Base-by-base conservation (phyloP, 495 filamentous ascomycete species). In the Hypoxylon crocopeplum region DNA sequence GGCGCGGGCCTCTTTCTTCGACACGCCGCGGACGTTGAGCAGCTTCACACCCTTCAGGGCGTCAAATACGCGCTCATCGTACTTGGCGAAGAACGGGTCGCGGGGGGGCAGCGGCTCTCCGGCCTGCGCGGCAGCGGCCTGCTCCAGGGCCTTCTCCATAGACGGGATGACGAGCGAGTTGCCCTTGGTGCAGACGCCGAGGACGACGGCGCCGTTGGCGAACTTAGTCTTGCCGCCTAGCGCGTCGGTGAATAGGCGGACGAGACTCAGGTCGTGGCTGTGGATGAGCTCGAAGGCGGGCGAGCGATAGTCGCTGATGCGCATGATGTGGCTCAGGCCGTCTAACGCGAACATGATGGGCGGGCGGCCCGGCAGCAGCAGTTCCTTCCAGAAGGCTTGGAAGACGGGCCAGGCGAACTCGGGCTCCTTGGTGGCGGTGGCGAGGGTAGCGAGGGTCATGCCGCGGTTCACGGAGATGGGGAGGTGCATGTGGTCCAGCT, bases 301-400 rank as follows among this genome's bases (percentile, higher is more conserved):
- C 20, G 80, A 79, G 46, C 87, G 85, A 74, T 98, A 98, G 16
- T 82, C 79, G 50, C 87, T 88, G 21, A 77, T 42, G 52, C 78
- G 77, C 90, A 95, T 95, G 76, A 91, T 84, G 75, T 92, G 88
- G 30, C 79, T 78, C 16, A 97, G 76, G 47, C 86, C 86, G 75
- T 98, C 94, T 21, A 96, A 76, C 10, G 84, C 67, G 56, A 98
- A 79, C 17, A 97, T 76, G 44, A 96, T 78, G 0, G 92, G 93
- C 6, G 93, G 94, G 0, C 90, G 88, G 27, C 81, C 78, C 2
- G 85, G 77, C 1, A 77, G 73, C 15, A 71, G 41, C 25, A 98
- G 81, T 72, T 98, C 94, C 10, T 77, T 69, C 83, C 91, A 90
- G 15, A 98, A 75, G 8, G 89, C 86, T 62, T 86, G 82, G 79